Percentiles rank a stretch among this genome's conserved stretches.
These are phyloP conservation scores for Diplodia intermedia DNA, from an alignment of 2,329 filamentous ascomycete genomes.

Conservation along the genomic window DNA sequence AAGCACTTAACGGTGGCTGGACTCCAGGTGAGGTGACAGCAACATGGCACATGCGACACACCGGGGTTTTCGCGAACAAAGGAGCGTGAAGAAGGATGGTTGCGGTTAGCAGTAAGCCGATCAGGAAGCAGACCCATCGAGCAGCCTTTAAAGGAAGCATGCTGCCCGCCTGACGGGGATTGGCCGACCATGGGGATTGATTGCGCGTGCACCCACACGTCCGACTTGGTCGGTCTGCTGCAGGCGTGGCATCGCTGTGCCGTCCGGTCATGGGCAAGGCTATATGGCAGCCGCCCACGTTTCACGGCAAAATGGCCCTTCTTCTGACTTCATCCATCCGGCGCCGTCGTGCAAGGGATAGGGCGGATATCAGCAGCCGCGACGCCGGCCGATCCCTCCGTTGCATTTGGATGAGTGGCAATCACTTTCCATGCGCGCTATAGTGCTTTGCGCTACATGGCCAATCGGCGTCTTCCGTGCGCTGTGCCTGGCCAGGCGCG, in stretches of 20 bases:
- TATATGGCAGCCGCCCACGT: conserved; percentile 2
- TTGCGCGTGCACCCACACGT: conserved; percentile 11
- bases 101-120: conserved; percentile 16
- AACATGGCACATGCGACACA: conserved; percentile 14
- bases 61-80: conserved; percentile 10
- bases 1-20: conserved; percentile 23
- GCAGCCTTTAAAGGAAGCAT: conserved; percentile 15
- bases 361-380: background rate
- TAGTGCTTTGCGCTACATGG: background rate
- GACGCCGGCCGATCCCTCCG: conserved; percentile 20
- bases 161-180: conserved; percentile 4
- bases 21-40: conserved; percentile 21
- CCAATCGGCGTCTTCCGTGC: conserved; percentile 20
- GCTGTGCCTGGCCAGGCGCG: conserved; percentile 2
- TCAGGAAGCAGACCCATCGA: conserved; percentile 9
- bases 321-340: conserved; percentile 9
- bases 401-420: conserved; percentile 11
- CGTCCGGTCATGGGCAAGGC: background rate
- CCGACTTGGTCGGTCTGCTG: conserved; percentile 6
- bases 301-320: conserved; percentile 18
- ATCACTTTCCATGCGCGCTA: conserved; percentile 15
- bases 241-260: conserved; percentile 1
- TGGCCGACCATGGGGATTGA: background rate
- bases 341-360: conserved; percentile 28
- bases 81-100: conserved; percentile 27